Evolutionary conservation across 805 yeast species (phyloP), one percentile per base, ranked within the genome.

Genomic region (Zygoascus flipseniorum): DNA sequence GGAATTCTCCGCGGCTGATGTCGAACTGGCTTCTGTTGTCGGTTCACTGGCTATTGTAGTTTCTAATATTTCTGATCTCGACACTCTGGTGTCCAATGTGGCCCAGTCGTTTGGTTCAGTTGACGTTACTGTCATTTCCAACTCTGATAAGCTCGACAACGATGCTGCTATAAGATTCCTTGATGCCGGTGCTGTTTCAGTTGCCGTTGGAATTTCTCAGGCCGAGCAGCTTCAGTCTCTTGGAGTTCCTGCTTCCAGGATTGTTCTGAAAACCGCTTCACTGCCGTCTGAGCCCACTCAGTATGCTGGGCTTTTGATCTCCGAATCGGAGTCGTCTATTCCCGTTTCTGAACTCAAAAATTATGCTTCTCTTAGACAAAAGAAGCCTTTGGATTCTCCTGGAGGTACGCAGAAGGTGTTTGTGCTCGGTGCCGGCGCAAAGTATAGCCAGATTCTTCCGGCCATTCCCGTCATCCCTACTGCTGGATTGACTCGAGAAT

Each of bases 161-260:
- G 85, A 82, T 54, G 66, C 65, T 16, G 63, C 74, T 18, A 70
- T 82, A 42, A 76, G 72, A 8, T 63, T 85, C 41, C 73, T 86
- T 54, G 85, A 86, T 62, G 72, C 72, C 50, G 93, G 93, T 47
- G 78, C 82, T 13, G 62, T 69, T 26, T 71, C 73, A 18, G 61
- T 84, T 3, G 69, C 81, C 52, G 74, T 77, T 28, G 49, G 67
- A 3, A 61, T 56, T 8, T 49, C 59, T 2, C 64, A 63, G 35
- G 73, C 68, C 1, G 60, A 62, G 0, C 69, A 63, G 39, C 64
- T 77, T 20, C 60, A 71, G 14, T 69, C 62, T 1, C 67, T 76
- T 16, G 85, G 83, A 16, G 76, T 84, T 42, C 85, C 87, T 42
- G 62, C 67, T 10, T 62, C 68, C 5, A 71, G 86, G 58, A 63